phyloP scores from a whole-genome alignment of 176 grass and related monocot species.

The Phoenix roebelenii region DNA sequence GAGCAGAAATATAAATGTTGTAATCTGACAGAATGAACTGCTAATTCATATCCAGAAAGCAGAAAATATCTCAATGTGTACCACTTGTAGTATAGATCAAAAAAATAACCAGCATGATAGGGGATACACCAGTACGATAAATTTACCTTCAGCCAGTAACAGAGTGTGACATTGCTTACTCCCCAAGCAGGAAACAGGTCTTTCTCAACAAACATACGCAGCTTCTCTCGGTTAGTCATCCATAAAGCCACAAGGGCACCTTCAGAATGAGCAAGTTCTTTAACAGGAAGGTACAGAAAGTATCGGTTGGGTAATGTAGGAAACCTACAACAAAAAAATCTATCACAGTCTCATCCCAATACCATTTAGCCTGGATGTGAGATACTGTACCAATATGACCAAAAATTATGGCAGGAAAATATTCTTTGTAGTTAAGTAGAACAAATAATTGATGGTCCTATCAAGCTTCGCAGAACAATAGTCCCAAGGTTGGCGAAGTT shows the following conservation, averaged over 20 bases:
- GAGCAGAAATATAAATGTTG: neutral
- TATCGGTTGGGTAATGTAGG: slow-evolving; percentile 79
- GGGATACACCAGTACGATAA: too few species aligned
- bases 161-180: slow-evolving; percentile 41
- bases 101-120: too few species aligned
- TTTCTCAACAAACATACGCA: slow-evolving; percentile 58
- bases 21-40: too few species aligned
- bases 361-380: neutral
- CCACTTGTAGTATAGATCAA: too few species aligned
- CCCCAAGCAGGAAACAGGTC: slow-evolving; percentile 81
- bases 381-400: neutral
- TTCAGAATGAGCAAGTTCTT: slow-evolving; percentile 69
- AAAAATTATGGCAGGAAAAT: neutral
- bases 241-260: slow-evolving; percentile 91
- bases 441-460: too few species aligned
- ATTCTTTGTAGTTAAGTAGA: too few species aligned
- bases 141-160: slow-evolving; percentile 90
- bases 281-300: slow-evolving; percentile 77
- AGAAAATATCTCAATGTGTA: too few species aligned
- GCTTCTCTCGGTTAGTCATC: slow-evolving; percentile 79
- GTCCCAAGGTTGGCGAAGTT: too few species aligned
- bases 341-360: neutral
- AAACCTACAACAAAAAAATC: slow-evolving; percentile 39
- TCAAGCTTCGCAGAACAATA: too few species aligned
- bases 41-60: too few species aligned